Base-by-base conservation (phyloP, 164 flowering plant genomes). In the Magnolia sinica region DNA sequence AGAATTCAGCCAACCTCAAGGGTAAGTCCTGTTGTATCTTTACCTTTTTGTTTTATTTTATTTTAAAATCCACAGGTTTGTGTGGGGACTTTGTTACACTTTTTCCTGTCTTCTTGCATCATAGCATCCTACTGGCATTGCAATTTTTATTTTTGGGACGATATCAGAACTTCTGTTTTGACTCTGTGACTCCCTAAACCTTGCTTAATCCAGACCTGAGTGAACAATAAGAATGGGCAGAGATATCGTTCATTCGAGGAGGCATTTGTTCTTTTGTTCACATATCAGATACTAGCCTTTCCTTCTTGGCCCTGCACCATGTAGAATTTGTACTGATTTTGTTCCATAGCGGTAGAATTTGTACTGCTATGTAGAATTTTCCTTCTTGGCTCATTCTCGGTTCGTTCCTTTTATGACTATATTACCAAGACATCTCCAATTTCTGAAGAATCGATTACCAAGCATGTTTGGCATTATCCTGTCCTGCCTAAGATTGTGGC, bases 1-100 rank as follows among this genome's bases (percentile, higher is more conserved):
- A 89, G 90, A 82, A 94, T 94, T 83, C 99, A 96, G 85, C 98
- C 99, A 50, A 94, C 99, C 19, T 95, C 95, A 64, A 85, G 99
- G 85, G 99, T 94, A 87, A 84, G 87, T 22, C 55, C 14, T 49
- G 70, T 49, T 70, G 55, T 49, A 20, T 70, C 19, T 8, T 13
- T 70, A 18, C 45, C 14, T 31, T 10, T 68, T 70, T 50, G 19
- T 68, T 68, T 68, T 7, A 68, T 16, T 14, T 29, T 7, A 11
- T 29, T 31, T 68, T 22, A 65, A 3, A 68, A 68, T 68, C 9
- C n/a, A 68, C 16, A 18, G 29, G 37, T 24, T 37, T 27, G 14
- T 27, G 49, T 24, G 4, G 24, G 31, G 13, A 16, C 18, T 55
- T 16, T 55, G 61, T 55, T 55, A 19, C 18, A 2, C 18, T 11